These are phyloP conservation scores for Datura wrightii DNA, from an alignment of 257 asterid species.

Conservation along the genomic window DNA sequence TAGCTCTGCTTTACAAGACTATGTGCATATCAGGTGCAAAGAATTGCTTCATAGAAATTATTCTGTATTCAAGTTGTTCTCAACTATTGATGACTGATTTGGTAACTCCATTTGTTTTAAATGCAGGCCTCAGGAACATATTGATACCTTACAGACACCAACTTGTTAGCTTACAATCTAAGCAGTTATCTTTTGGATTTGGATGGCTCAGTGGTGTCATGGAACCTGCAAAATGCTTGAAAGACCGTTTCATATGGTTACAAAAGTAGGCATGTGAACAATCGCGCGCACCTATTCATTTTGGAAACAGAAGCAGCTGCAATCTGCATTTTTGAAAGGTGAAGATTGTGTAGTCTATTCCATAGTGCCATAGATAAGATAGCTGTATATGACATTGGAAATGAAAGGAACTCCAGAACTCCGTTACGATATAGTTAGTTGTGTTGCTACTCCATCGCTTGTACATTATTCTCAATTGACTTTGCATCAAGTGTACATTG, in stretches of 20 bases:
- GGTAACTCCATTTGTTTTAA: neutral
- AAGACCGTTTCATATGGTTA: neutral
- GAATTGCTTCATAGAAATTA: neutral
- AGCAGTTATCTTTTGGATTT: constrained; percentile 49
- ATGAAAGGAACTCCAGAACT: neutral
- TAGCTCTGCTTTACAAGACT: constrained; percentile 69
- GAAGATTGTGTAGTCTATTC: neutral
- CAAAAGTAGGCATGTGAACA: neutral
- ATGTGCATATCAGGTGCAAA: constrained; percentile 88
- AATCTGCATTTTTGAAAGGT: neutral
- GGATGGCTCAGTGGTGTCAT: constrained; percentile 58
- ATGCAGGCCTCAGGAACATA: constrained; percentile 78
- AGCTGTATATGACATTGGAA: neutral
- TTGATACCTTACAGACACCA: constrained; percentile 82
- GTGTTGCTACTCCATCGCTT: neutral
- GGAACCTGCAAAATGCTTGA: constrained; percentile 46
- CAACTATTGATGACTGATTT: neutral
- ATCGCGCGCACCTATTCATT: neutral
- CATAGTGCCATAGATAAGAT: neutral
- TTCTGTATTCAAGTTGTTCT: neutral
- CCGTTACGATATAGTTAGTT: neutral
- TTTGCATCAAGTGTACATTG: neutral
- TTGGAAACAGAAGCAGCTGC: neutral
- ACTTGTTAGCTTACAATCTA: constrained; percentile 67
- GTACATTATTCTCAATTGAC: neutral